Base-by-base conservation (phyloP, 331 rosid species). In the Rhamnella rubrinervis region DNA sequence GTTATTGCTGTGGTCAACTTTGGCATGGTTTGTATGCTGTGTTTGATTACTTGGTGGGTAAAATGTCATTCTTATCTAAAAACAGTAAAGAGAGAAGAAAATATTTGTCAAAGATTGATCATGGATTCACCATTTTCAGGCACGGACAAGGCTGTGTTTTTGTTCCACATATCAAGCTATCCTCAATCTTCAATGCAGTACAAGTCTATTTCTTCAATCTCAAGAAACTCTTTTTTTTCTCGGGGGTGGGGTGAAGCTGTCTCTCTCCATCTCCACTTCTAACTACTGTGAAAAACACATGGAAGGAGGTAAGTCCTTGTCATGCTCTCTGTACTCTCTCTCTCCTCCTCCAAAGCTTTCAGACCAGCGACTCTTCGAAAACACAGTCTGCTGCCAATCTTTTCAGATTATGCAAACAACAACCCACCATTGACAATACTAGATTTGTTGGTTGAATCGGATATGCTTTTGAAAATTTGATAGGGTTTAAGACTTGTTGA, bases 211-310 rank as follows among this genome's bases (percentile, higher is more conserved):
- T 84, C 96, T 87, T 93, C 20, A 78, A 57, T 74, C 73, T 53
- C 26, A 90, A 93, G 97, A 40, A 81, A 90, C 38, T 66, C 59
- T 74, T 70, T 76, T 41, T 41, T 40, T 25, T 66, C 72, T 25
- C 4, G 8, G 49, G 59, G 61, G 55, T 23, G 23, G 51, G 55
- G 59, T 52, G 64, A 28, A 52, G 56, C 65, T 78, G 83, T 89
- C 97, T 70, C 75, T 83, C 87, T 89, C 95, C 53, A 80, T 63
- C 81, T 82, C 96, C 98, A 89, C 96, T 84, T 60, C 77, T 77
- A 88, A 86, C 97, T 65, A 88, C 93, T 67, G 64, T 59, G 86
- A 86, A 80, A 85, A 77, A 79, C 66, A 83, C 85, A 20, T 40
- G 92, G 86, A 84, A 88, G 90, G 92, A 87, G 95, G 59, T 23